These are phyloP conservation scores for Amoebophrya sp. DNA, from an alignment of 169 alveolate species.

Conservation along the genomic window DNA sequence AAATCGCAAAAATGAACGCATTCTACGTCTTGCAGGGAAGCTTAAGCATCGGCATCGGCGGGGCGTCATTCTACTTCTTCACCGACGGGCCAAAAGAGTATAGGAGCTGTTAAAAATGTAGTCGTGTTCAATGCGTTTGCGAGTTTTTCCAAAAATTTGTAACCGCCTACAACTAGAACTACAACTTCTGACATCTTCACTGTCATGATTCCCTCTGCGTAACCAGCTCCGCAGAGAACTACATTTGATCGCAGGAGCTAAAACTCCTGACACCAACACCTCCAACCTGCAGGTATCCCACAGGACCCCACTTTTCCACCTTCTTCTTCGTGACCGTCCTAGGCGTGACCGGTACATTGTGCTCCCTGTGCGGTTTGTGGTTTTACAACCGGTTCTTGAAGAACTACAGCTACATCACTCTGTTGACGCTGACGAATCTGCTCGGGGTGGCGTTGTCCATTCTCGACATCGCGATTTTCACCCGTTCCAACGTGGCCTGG, in stretches of 20 bases:
- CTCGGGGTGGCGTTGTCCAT: constrained; percentile 30
- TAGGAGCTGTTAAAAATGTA: too few relatives aligned
- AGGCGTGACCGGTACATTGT: not conserved
- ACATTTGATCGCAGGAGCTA: too few relatives aligned
- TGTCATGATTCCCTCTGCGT: too few relatives aligned
- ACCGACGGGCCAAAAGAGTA: constrained; percentile 24
- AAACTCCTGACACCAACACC: too few relatives aligned
- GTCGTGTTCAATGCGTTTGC: too few relatives aligned
- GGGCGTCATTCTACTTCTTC: constrained; percentile 36
- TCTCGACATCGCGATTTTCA: constrained; percentile 36
- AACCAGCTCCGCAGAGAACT: too few relatives aligned
- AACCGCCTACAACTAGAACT: too few relatives aligned
- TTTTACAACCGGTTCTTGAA: constrained; percentile 35
- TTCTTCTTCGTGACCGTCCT: constrained; percentile 8
- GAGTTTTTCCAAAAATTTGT: too few relatives aligned
- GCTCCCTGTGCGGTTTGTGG: not conserved
- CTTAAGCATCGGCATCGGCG: constrained; percentile 9
- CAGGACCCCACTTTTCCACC: constrained; percentile 29
- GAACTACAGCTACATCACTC: constrained; percentile 39
- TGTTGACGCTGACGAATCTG: constrained; percentile 38
- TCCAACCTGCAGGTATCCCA: too few relatives aligned
- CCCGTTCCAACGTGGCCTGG: constrained; percentile 41
- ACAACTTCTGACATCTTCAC: too few relatives aligned
- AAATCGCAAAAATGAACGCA: not conserved
- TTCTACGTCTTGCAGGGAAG: not conserved